These are phyloP conservation scores for Harringtonia lauricola DNA, from an alignment of 2,329 filamentous ascomycete species.

Conservation along the genomic window DNA sequence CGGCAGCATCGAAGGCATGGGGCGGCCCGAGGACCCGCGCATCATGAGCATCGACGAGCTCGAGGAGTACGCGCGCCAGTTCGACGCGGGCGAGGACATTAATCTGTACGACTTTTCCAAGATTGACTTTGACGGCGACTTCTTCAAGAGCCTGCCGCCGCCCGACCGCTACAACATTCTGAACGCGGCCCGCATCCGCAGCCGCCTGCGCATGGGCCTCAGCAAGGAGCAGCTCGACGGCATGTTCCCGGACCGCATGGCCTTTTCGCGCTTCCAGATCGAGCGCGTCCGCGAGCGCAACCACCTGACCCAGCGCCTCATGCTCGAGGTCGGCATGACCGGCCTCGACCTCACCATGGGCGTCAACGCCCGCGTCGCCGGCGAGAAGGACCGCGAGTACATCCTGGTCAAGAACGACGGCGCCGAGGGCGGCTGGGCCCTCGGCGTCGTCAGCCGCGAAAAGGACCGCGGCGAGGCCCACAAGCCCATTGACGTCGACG, in stretches of 20 bases:
- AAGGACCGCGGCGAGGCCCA: conserved; percentile 69
- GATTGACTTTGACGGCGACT: conserved; percentile 93
- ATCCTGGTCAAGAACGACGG: conserved; percentile 93
- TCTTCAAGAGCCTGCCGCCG: conserved; percentile 83
- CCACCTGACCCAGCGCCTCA: conserved; percentile 84
- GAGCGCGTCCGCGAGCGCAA: conserved; percentile 89
- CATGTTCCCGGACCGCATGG: conserved; percentile 98
- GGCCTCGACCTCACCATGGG: conserved; percentile 60
- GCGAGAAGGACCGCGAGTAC: conserved; percentile 87
- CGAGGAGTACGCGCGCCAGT: conserved; percentile 87
- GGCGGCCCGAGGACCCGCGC: conserved; percentile 78
- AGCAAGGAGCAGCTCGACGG: conserved; percentile 91
- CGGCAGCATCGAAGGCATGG: conserved; percentile 72
- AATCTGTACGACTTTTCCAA: conserved; percentile 93
- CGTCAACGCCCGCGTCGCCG: conserved; percentile 57
- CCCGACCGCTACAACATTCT: conserved; percentile 94
- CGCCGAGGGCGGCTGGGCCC: conserved; percentile 88
- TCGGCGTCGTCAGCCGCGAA: conserved; percentile 83
- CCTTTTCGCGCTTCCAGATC: conserved; percentile 92
- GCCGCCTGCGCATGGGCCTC: conserved; percentile 85
- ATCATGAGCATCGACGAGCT: conserved; percentile 95
- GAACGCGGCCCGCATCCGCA: conserved; percentile 82
- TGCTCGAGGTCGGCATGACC: conserved; percentile 88
- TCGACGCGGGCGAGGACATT: conserved; percentile 85
- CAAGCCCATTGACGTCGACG: conserved; percentile 89